Percentiles rank a stretch among this genome's conserved stretches.
phyloP scores from a whole-genome alignment of 1,284 basidiomycete species.

The Paramarasmius palmivorus region DNA sequence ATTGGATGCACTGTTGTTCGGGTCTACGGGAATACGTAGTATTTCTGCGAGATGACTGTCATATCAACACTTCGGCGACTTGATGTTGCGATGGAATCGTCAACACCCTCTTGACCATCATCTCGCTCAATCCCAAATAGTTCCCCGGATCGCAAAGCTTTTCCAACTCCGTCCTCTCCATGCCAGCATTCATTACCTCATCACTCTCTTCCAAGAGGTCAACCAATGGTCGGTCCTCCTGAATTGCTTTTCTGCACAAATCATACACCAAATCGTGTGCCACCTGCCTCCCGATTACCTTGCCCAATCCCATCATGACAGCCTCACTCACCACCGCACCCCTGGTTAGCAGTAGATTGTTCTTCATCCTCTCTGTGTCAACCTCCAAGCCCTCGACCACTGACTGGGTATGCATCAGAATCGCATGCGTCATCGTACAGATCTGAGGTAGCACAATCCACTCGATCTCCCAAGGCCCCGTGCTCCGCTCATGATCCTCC shows the following conservation, averaged over 20 bases:
- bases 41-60: no score
- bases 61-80: no score
- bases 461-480: conserved; percentile 48
- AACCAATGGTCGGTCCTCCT: conserved; percentile 28
- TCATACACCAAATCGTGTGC: conserved; percentile 44
- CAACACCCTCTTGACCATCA: conserved; percentile 31
- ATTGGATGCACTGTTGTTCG: no score
- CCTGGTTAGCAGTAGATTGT: conserved; percentile 36
- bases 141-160: conserved; percentile 36
- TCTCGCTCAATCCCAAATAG: conserved; percentile 38
- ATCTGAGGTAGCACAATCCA: conserved; percentile 47
- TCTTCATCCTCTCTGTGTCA: conserved; percentile 35
- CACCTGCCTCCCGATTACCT: conserved; percentile 38
- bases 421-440: conserved; percentile 39
- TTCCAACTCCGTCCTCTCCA: conserved; percentile 26
- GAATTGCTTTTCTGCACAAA: conserved; percentile 32
- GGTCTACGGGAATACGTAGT: no score
- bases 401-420: conserved; percentile 33
- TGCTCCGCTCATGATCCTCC: conserved; percentile 46
- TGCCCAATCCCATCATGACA: conserved; percentile 46
- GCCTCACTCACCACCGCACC: conserved; percentile 43
- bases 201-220: conserved; percentile 32
- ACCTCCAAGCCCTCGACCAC: conserved; percentile 39
- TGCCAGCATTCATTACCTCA: conserved; percentile 24
- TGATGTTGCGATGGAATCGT: not conserved